Evolutionary conservation across 495 filamentous ascomycete genomes (phyloP), one percentile per base, ranked within the genome.

Genomic region (Oidiodendron maius): DNA sequence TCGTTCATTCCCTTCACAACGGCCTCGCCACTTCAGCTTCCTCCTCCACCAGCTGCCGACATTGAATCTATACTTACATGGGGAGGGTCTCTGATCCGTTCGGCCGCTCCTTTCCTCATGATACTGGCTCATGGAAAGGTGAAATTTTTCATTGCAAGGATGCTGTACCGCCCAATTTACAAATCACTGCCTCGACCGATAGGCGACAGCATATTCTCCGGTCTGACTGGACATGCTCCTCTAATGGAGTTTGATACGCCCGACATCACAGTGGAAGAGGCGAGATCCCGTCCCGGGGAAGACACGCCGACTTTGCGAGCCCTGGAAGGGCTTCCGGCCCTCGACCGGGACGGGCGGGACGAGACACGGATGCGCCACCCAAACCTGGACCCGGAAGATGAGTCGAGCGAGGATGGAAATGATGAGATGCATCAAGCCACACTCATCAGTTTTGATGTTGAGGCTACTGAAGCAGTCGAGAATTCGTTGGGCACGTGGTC

Each of bases 391-490:
- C 12, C 38, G 25, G 42, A 56, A 20, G 35, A 44, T 17, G 51
- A 47, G 17, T 48, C 40, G 3, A 47, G 40, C 12, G 72, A 75
- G 40, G 74, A 76, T 34, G 75, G 77, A 43, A 73, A 76, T 21
- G 50, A 58, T 15, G 73, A 77, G 24, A 53, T 69, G 18, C 57
- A 71, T 16, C 71, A 70, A 44, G 64, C 72, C 3, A 76, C 74
- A 0, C 54, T 79, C 1, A 77, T 79, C n/a, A 76, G 70, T 45
- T 77, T 79, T 40, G 75, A 79, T 55, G 74, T 79, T 22, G 74
- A 77, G 41, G 65, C 73, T 6, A 69, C 66, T 34, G 71, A 75
- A 37, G 60, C 65, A 1, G 63, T 60, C 17, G 67, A 64, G 24
- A 62, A 61, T 10, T 65, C 68, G 3, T 20, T 41, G 2, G 73